Base-by-base conservation (phyloP, 441 rosid species). In the Gossypium trilobum region DNA sequence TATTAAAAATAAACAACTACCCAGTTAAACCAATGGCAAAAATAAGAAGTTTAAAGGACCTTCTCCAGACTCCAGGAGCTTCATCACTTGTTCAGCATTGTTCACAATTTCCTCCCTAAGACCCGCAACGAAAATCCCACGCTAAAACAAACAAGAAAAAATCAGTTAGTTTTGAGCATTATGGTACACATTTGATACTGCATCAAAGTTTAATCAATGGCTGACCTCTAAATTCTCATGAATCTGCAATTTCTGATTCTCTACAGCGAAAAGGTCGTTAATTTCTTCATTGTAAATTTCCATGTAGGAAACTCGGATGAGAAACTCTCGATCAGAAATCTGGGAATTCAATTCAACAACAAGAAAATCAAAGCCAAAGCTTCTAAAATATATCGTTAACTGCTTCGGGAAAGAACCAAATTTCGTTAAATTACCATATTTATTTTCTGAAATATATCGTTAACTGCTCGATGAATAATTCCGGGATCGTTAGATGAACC, bases 231-330 rank as follows among this genome's bases (percentile, higher is more conserved):
- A 84, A 79, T 90, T 90, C 89, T 91, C 98, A 70, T 94, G 97
- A 71, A 91, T 87, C 70, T 85, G 93, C 81, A 94, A 76, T 78
- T 89, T 94, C 71, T 90, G 96, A 58, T 87, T 90, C 84, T 87
- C 95, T 17, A 87, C 85, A 0, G 84, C 82, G 23, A 93, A 82
- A 74, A 91, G 96, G 75, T 93, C 97, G 66, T 89, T 93, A 69
- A 93, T 91, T 78, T 93, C 98, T 76, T 93, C 97, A 1, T 91
- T 91, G 70, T 91, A 93, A 70, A 93, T 91, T 72, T 93, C 97
- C 97, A 93, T 91, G 75, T 93, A 93, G 2, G 98, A 93, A 76
- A 93, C 91, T 36, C 95, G 85, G 16, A 93, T 86, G 48, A 93
- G 87, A 84, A 91, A 93, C 79, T 93, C 98, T 1, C 97, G 89